Conservation (phyloP, 2,329 filamentous ascomycete species). For the Zymoseptoria brevis region DNA sequence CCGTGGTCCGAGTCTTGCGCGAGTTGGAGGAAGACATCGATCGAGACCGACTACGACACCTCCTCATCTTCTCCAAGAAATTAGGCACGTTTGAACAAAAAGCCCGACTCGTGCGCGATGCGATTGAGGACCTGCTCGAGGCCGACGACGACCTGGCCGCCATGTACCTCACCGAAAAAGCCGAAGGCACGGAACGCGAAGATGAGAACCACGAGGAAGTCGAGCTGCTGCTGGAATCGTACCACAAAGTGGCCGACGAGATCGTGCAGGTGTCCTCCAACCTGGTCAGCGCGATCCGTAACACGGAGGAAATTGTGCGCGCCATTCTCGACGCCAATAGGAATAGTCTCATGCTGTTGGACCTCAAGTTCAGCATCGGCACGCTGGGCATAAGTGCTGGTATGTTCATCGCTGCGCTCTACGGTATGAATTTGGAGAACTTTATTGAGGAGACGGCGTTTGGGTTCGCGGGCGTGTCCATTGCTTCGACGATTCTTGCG, state of each 20-base stretch:
- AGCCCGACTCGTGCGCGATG: conserved; percentile 83
- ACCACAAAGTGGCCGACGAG: conserved; percentile 96
- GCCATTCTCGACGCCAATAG: conserved; percentile 97
- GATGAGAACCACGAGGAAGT: conserved; percentile 92
- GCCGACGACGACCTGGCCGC: conserved; percentile 88
- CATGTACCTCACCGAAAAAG: conserved; percentile 94
- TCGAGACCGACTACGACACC: conserved; percentile 78
- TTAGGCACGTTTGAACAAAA: conserved; percentile 97
- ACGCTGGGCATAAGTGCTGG: conserved; percentile 91
- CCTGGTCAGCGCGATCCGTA: conserved; percentile 86
- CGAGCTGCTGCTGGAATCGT: conserved; percentile 92
- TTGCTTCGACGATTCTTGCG: conserved; percentile 62
- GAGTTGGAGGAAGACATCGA: conserved; percentile 97
- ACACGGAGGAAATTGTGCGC: conserved; percentile 96
- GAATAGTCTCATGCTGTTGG: conserved; percentile 94
- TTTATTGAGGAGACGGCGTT: conserved; percentile 91
- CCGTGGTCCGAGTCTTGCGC: conserved; percentile 77
- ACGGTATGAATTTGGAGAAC: conserved; percentile 98
- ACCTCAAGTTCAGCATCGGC: conserved; percentile 91
- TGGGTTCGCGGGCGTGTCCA: conserved; percentile 72
- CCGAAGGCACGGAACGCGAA: conserved; percentile 60
- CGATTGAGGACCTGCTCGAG: conserved; percentile 89
- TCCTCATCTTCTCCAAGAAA: conserved; percentile 91
- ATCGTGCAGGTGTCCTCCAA: conserved; percentile 94
- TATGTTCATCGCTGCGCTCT: conserved; percentile 95